Base-by-base conservation (phyloP, 257 asterid species). In the Thymus quinquecostatus region DNA sequence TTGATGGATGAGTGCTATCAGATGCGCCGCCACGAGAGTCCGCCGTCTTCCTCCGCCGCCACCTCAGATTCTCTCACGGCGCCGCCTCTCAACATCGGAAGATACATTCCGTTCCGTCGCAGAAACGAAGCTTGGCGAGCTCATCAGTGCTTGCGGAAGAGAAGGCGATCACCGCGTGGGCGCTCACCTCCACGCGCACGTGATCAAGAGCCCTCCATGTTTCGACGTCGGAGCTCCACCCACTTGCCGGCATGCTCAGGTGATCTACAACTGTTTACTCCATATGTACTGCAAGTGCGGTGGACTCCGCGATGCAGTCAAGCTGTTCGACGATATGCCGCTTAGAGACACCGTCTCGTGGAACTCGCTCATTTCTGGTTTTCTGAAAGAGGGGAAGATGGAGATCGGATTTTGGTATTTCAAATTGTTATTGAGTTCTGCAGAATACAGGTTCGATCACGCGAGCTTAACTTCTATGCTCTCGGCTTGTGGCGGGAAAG, bases 311-410 rank as follows among this genome's bases (percentile, higher is more conserved):
- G 76, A 77, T 62, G 98, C 97, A 34, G 76, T 74, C 5, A 80
- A 88, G 71, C 51, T 91, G 93, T 91, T 94, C 78, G 97, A 92
- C 56, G 86, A 76, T 53, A 86, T 89, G 95, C 92, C 87, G 41
- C 54, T 70, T 0, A 91, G 69, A 75, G 98, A 91, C 68, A 83
- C 88, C 6, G 85, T 91, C 14, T 85, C 98, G 0, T 89, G 99
- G 96, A 94, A 94, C 81, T 83, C 99, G 0, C 82, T 94, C 36
- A 77, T 92, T 71, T 89, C 97, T 13, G 98, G 95, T 64, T 85
- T 86, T 72, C 47, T 89, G 72, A 87, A 55, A 71, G 77, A 49
- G 7, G 86, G 88, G 70, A 38, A 78, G 8, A 69, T 84, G 48
- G 34, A 69, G 13, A 36, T 41, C 53, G 99, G 99, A 21, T 80